A percentile compares a stretch with the other conserved stretches of the same genome.
Conservation (phyloP, 129 eudicot species). For the Tagetes erecta region DNA sequence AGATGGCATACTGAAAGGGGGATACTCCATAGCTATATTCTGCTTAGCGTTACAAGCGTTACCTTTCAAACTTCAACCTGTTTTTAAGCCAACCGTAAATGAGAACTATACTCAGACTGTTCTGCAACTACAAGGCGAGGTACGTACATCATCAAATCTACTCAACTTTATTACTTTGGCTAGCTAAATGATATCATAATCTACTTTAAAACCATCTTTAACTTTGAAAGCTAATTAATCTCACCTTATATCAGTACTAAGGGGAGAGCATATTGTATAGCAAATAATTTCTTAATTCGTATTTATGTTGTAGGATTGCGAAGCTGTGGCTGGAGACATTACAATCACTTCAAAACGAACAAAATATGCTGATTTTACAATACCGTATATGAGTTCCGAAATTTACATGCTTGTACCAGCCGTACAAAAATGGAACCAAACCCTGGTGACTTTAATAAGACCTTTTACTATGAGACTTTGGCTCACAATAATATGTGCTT, state of each 20-base stretch:
- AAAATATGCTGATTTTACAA: constrained; percentile 15
- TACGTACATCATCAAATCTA: background rate
- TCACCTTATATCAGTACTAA: no score
- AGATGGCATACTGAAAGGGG: constrained; percentile 20
- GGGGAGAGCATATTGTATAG: no score
- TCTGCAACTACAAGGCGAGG: constrained; percentile 7
- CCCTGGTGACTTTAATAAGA: constrained; percentile 26
- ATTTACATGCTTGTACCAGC: constrained; percentile 30
- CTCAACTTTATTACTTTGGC: background rate
- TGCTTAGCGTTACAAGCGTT: constrained; percentile 19
- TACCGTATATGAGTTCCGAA: constrained; percentile 29
- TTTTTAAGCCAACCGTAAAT: constrained; percentile 14
- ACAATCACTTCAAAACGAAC: constrained; percentile 21
- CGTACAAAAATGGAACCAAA: constrained; percentile 26
- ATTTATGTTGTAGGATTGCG: constrained; percentile 13
- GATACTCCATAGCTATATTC: constrained; percentile 32
- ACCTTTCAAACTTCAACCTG: constrained; percentile 25
- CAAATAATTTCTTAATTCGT: background rate
- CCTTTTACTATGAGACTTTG: constrained; percentile 27
- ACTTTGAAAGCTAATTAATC: no score
- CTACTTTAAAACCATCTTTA: no score
- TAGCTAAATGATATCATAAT: no score
- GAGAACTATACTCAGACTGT: constrained; percentile 11
- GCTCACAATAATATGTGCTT: constrained; percentile 17
- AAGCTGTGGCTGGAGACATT: constrained; percentile 26